These are phyloP conservation scores for Acer negundo DNA, from an alignment of 345 rosid species.

Conservation along the genomic window DNA sequence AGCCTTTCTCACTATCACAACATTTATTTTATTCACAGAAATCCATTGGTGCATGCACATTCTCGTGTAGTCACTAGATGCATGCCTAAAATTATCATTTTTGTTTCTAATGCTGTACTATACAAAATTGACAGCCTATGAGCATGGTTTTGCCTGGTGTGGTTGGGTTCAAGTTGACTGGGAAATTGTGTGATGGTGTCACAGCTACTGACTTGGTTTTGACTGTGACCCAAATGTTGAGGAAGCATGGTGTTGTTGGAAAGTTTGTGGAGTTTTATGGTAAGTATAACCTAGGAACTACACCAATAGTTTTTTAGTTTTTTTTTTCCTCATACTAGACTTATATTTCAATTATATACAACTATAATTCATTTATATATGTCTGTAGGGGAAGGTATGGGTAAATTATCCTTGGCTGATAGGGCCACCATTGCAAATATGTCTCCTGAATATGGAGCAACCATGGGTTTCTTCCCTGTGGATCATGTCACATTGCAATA, in stretches of 20 bases:
- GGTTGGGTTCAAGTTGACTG: conserved; percentile 77
- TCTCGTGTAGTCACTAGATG: conserved; percentile 14
- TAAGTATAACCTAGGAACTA: conserved; percentile 23
- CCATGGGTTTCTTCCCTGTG: conserved; percentile 97
- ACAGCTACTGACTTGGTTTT: conserved; percentile 95
- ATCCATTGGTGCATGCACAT: background rate
- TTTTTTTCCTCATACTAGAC: background rate
- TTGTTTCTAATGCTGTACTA: conserved; percentile 26
- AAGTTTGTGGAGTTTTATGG: conserved; percentile 91
- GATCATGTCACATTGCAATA: conserved; percentile 87
- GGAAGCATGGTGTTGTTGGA: conserved; percentile 95
- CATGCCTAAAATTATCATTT: background rate
- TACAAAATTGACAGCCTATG: conserved; percentile 61
- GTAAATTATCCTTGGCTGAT: conserved; percentile 79
- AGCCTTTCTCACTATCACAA: background rate
- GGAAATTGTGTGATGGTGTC: conserved; percentile 67
- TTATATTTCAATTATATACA: background rate
- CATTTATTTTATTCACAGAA: background rate
- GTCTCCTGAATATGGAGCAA: conserved; percentile 98
- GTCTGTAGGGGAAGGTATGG: conserved; percentile 80
- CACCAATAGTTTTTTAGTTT: background rate
- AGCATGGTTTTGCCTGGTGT: conserved; percentile 97
- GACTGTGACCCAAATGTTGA: conserved; percentile 80
- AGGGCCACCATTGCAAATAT: conserved; percentile 92
- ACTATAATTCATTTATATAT: background rate